Base-by-base conservation (phyloP, 352 stramenopile species). In the Hyaloperonospora arabidopsidis region DNA sequence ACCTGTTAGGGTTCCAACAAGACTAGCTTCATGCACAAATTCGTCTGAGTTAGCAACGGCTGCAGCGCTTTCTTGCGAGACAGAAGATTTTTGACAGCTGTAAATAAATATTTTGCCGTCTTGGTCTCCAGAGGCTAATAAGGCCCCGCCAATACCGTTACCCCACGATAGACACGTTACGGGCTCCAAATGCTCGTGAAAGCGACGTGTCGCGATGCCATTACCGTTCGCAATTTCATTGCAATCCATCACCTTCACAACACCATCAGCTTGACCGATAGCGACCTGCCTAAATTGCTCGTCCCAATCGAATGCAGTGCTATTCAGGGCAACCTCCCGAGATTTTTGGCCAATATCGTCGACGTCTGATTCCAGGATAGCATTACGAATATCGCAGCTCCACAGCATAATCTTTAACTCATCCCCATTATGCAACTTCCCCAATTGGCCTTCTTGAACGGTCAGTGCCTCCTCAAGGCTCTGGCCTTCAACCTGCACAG, bases 61-160 rank as follows among this genome's bases (percentile, higher is more conserved):
- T 44, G 10, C 25, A 8, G 25, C 25, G 25, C 8, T 32, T 32
- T 32, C 21, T 13, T 23, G 36, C 22, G 45, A 35, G 40, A 23
- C 15, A 52, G 18, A 59, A 10, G 18, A 29, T 47, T 29, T 54
- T 22, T 49, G 32, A 40, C 54, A 48, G 12, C 57, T 57, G 46
- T 80, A 86, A 14, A 89, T 61, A 15, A 83, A 67, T 17, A 89
- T 70, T 45, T 76, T 72, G n/a, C 75, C 74, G 7, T 74, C 63
- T 48, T 74, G 61, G 17, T 57, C 57, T 2, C 74, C 74, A n/a
- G 72, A 80, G 11, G 74, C 75, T 14, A 86, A 51, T 34, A 84
- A 47, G 2, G 19, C 18, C 45, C 34, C 25, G 36, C 43, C 32
- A 12, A 5, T 17, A 23, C 41, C 39, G 23, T 41, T 57, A 10